Conservation (phyloP, 2,329 filamentous ascomycete genomes). For the Dothideomycetes sp. region DNA sequence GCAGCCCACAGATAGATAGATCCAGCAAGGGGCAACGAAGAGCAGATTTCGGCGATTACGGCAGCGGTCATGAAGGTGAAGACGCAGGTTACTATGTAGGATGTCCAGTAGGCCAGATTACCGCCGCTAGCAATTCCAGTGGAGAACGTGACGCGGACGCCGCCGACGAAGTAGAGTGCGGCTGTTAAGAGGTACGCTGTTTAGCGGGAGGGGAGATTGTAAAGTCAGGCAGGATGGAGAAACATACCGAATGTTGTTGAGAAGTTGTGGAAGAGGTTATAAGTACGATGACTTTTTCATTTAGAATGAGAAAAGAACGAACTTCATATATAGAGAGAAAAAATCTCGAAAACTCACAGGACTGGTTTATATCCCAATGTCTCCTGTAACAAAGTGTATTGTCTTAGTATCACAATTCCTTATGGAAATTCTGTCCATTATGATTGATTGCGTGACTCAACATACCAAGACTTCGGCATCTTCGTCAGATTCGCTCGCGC, state of each 20-base stretch:
- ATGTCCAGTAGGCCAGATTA: conserved; percentile 54
- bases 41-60: conserved; percentile 53
- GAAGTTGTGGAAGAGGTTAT: conserved; percentile 8
- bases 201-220: not conserved
- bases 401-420: too few relatives aligned
- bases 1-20: conserved; percentile 55
- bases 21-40: conserved; percentile 48
- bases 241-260: conserved; percentile 5
- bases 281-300: conserved; percentile 4
- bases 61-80: conserved; percentile 54
- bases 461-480: conserved; percentile 8
- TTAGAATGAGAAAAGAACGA: not conserved
- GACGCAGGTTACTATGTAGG: conserved; percentile 50
- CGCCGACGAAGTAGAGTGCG: conserved; percentile 53
- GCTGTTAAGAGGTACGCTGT: conserved; percentile 30
- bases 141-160: conserved; percentile 50
- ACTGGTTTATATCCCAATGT: conserved; percentile 7
- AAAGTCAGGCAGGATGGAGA: conserved; percentile 26
- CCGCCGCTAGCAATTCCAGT: conserved; percentile 53
- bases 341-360: not conserved
- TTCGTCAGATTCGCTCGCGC: conserved; percentile 6
- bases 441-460: too few relatives aligned
- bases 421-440: too few relatives aligned
- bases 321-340: not conserved
- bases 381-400: not conserved